phyloP scores from a whole-genome alignment of 257 asterid genomes.

The Salvia splendens region DNA sequence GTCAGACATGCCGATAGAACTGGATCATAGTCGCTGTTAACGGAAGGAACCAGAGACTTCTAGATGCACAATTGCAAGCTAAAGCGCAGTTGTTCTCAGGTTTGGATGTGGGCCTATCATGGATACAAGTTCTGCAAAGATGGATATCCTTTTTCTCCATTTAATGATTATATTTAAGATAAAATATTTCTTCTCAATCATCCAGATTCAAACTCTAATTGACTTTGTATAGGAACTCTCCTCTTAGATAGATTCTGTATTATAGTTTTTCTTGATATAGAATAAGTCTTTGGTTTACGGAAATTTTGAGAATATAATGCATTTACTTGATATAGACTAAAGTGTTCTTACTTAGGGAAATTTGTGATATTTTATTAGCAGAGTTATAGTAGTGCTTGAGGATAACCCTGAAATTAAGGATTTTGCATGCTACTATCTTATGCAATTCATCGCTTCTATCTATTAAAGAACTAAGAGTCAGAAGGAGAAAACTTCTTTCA shows the following conservation, averaged over 20 bases:
- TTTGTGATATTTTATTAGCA: neutral
- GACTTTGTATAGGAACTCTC: conserved; percentile 43
- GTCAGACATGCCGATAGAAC: conserved; percentile 24
- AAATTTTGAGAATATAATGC: neutral
- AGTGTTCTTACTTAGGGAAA: neutral
- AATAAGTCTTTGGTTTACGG: conserved; percentile 8
- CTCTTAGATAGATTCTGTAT: conserved; percentile 23
- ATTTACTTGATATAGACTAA: conserved; percentile 6
- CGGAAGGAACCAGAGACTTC: neutral
- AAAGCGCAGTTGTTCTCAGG: neutral
- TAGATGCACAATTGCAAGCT: neutral
- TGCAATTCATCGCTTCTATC: too few relatives aligned
- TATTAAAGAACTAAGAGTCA: too few relatives aligned
- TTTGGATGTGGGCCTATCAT: neutral
- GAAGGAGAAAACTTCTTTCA: too few relatives aligned
- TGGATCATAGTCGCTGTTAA: neutral
- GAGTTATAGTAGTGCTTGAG: too few relatives aligned
- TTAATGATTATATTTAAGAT: conserved; percentile 2
- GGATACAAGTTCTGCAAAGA: neutral
- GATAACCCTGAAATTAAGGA: too few relatives aligned
- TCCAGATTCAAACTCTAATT: conserved; percentile 20
- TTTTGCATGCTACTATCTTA: too few relatives aligned
- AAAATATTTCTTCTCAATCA: neutral
- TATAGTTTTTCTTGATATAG: conserved; percentile 19
- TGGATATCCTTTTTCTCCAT: neutral